Base-by-base conservation (phyloP, 345 rosid genomes). In the Eucalyptus marginata region DNA sequence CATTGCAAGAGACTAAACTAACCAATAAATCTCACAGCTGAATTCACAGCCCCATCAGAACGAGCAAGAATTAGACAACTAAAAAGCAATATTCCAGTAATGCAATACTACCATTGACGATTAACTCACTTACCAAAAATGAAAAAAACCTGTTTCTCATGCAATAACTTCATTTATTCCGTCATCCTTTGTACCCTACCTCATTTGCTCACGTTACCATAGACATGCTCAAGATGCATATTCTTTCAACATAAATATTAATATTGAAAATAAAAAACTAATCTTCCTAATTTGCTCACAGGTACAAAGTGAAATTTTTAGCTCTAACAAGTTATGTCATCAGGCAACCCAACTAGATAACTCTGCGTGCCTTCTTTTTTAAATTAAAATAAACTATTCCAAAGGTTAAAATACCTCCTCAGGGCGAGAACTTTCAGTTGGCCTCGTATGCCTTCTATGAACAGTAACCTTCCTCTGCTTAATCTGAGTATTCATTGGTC, bases 401-500 rank as follows among this genome's bases (percentile, higher is more conserved):
- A 88, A 51, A 88, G 84, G 62, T 7, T 92, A 89, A 24, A 59
- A 92, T 89, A 98, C 99, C 98, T 98, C 95, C 81, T 95, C 97
- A 36, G 99, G 99, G 89, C 90, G 91, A 90, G 93, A 89, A 54
- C 90, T 94, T 91, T 93, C 93, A 89, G 94, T 92, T 47, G 94
- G 97, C 92, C 62, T 95, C 25, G 93, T 85, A 15, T 93, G 97
- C 89, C 87, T 93, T 91, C 93, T 94, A 36, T 86, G 81, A 86
- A 89, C 94, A n/a, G 88, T 89, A 27, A 51, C 88, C 93, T 94
- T 98, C 91, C 97, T 91, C 80, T 92, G 95, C 92, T 95, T 98
- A 87, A 94, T 36, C 88, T 97, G 98, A 86, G 95, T 92, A 68
- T 94, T 92, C 97, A 96, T 97, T 86, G 99, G 99, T 89, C 99